These are phyloP conservation scores for Pulveroboletus sp. DNA, from an alignment of 1,284 basidiomycete genomes.

Conservation along the genomic window DNA sequence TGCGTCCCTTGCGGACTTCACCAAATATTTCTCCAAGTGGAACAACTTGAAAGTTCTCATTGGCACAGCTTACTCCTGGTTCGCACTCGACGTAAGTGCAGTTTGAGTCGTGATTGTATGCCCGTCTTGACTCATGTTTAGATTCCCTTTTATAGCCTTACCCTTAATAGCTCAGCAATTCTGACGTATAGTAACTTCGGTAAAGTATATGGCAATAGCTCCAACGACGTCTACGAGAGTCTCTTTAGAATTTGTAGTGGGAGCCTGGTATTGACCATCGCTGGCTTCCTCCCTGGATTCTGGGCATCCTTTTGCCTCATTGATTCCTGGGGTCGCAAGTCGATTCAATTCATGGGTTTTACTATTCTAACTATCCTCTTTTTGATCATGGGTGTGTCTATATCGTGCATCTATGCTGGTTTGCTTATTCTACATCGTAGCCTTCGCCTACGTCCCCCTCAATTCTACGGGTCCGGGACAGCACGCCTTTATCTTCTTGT, in stretches of 20 bases:
- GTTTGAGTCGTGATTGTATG: neutral
- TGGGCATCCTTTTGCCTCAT: constrained; percentile 51
- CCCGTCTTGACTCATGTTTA: constrained; percentile 33
- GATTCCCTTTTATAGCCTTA: constrained; percentile 62
- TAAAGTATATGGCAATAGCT: constrained; percentile 17
- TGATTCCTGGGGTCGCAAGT: constrained; percentile 53
- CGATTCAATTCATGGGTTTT: constrained; percentile 64
- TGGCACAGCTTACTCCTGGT: constrained; percentile 58
- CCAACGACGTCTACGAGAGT: constrained; percentile 33
- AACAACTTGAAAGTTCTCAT: constrained; percentile 48
- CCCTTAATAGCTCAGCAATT: constrained; percentile 57
- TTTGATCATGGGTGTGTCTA: constrained; percentile 46
- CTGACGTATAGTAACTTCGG: constrained; percentile 37
- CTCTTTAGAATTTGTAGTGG: constrained; percentile 37
- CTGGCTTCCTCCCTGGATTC: constrained; percentile 56
- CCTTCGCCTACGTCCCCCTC: constrained; percentile 59
- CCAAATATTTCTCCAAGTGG: constrained; percentile 47
- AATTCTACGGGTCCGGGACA: constrained; percentile 41
- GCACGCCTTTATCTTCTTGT: constrained; percentile 61
- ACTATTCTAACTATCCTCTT: constrained; percentile 53
- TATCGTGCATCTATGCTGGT: neutral
- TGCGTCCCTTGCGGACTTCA: constrained; percentile 50
- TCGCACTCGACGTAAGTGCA: constrained; percentile 53
- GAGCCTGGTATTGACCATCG: constrained; percentile 50
- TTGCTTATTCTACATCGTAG: constrained; percentile 32